Conservation (phyloP, 352 stramenopile species). For the Elongisporangium undulatum region DNA sequence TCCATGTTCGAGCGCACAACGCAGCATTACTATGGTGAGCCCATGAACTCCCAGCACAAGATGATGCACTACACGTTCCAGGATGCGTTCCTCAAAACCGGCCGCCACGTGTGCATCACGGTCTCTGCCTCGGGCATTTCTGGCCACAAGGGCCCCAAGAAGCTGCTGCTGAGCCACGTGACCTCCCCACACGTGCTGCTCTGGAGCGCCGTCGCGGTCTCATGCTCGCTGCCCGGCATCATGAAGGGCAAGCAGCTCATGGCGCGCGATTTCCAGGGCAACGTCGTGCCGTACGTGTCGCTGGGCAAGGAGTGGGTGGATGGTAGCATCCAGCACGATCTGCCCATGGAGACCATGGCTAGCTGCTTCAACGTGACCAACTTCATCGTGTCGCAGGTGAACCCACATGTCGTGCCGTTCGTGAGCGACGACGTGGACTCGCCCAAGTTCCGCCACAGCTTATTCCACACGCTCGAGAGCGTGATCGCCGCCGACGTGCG, state of each 20-base stretch:
- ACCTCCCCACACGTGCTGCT: conserved; percentile 91
- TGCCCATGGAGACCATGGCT: conserved; percentile 93
- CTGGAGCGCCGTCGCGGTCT: conserved; percentile 87
- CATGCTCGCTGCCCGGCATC: conserved; percentile 89
- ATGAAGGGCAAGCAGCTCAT: conserved; percentile 89
- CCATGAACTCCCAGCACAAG: conserved; percentile 35
- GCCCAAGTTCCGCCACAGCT: conserved; percentile 51
- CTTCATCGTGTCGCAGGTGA: conserved; percentile 89
- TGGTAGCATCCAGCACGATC: conserved; percentile 87
- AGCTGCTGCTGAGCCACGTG: conserved; percentile 92
- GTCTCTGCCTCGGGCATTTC: conserved; percentile 89
- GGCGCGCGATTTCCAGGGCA: conserved; percentile 69
- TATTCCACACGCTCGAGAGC: conserved; percentile 76
- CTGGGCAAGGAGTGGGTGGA: conserved; percentile 93
- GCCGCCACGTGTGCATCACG: conserved; percentile 93
- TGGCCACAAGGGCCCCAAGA: conserved; percentile 74
- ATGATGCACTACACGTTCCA: conserved; percentile 89
- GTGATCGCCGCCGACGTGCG: conserved; percentile 73
- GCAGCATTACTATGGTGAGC: conserved; percentile 89
- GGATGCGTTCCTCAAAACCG: conserved; percentile 91
- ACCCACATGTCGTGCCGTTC: conserved; percentile 91
- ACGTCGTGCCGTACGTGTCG: conserved; percentile 88
- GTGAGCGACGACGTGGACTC: conserved; percentile 87
- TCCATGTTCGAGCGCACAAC: conserved; percentile 80
- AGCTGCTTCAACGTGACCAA: conserved; percentile 94